These are phyloP conservation scores for Hymenoscyphus repandus DNA, from an alignment of 2,329 filamentous ascomycete species.

Conservation along the genomic window DNA sequence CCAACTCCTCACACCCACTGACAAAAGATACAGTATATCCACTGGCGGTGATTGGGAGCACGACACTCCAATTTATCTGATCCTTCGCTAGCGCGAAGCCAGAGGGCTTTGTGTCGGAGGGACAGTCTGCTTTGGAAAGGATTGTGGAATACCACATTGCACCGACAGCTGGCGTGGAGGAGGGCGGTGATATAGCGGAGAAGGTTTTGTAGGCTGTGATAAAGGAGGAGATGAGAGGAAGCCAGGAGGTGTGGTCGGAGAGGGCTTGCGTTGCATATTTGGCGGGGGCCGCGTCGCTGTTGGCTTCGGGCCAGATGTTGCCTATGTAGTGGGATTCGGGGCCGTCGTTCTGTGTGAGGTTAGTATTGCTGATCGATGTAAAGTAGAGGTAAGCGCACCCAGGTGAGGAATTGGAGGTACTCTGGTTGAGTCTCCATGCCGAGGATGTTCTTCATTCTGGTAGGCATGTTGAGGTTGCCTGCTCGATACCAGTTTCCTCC, in stretches of 20 bases:
- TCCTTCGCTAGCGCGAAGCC: neutral
- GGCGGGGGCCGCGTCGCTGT: constrained; percentile 21
- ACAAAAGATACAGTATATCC: neutral
- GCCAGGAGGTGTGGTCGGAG: constrained; percentile 30
- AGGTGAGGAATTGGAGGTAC: constrained; percentile 33
- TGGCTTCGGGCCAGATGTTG: constrained; percentile 29
- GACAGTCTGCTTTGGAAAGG: neutral
- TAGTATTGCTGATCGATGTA: neutral
- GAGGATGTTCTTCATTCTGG: constrained; percentile 35
- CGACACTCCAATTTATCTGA: neutral
- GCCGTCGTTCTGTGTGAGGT: constrained; percentile 28
- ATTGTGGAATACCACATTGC: constrained; percentile 30
- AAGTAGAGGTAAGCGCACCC: constrained; percentile 6
- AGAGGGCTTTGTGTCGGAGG: neutral
- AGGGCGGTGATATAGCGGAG: constrained; percentile 8
- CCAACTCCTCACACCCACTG: neutral
- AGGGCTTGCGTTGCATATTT: constrained; percentile 29
- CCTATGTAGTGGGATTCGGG: constrained; percentile 36
- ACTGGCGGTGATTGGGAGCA: neutral
- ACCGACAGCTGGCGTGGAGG: constrained; percentile 21
- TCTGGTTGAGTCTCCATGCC: constrained; percentile 25
- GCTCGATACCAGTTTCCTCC: constrained; percentile 31
- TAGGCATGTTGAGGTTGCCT: constrained; percentile 32
- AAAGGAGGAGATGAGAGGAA: constrained; percentile 33
- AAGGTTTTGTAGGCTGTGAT: constrained; percentile 31